Base-by-base conservation (phyloP, 2,329 filamentous ascomycete genomes). In the Delphinella strobiligena region DNA sequence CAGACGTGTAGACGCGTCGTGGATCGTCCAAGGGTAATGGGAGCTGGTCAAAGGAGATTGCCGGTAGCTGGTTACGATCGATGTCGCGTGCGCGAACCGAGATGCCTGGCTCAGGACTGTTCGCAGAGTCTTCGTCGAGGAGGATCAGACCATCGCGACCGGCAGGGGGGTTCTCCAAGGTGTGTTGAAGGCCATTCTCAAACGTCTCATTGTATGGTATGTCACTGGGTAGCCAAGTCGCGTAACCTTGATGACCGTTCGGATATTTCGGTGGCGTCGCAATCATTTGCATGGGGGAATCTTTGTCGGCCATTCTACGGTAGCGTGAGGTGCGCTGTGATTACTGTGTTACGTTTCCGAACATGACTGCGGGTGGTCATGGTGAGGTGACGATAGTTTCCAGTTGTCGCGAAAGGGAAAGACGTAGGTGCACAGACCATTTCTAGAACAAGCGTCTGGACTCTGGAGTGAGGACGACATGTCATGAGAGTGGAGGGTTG, bases 121-220 rank as follows among this genome's bases (percentile, higher is more conserved):
- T 52, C 12, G 43, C 22, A 43, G 50, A 49, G 46, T 48, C 45
- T 8, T 51, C 50, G 12, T 49, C 43, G 16, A 52, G 47, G 2
- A 53, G 41, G n/a, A 49, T 50, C 17, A 56, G 49, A 37, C 51
- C 51, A n/a, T 40, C 41, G 32, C 43, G 42, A 22, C 45, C 30
- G n/a, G 32, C 30, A 3, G 54, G 46, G 1, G 57, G 53, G 27
- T 61, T 50, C 17, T 65, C 55, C 10, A 67, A 54, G 5, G 56
- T 45, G 8, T 52, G 45, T 55, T 67, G 62, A 10, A 68, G 49
- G 7, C 51, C 49, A 49, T 69, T 62, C 45, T 69, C 65, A 47
- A 66, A 69, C 18, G 49, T 49, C 38, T 60, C 58, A 47, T 58
- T 53, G 58, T 68, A 68, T 14, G 58, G 54, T 10, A 67, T 58